These are phyloP conservation scores for Trichosanthes truncata DNA, from an alignment of 306 rosid genomes.

Conservation along the genomic window DNA sequence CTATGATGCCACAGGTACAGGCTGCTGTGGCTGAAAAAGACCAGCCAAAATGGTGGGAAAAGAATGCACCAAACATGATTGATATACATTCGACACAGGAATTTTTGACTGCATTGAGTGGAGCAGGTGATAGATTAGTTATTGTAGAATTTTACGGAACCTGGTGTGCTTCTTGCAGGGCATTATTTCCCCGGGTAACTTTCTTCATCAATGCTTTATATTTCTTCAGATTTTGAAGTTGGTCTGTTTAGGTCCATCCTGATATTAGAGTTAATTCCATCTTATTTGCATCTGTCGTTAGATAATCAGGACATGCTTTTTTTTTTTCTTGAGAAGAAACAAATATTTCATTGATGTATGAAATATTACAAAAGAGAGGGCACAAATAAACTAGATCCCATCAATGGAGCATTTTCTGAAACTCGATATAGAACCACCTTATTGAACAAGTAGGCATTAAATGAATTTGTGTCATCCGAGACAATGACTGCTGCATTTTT, in stretches of 20 bases:
- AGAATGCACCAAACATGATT: constrained; percentile 78
- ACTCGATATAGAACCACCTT: neutral
- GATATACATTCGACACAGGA: constrained; percentile 97
- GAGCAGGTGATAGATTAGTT: constrained; percentile 89
- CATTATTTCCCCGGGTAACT: constrained; percentile 83
- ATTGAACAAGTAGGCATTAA: neutral
- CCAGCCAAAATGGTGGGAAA: constrained; percentile 99
- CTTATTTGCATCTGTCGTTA: too few relatives aligned
- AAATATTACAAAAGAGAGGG: too few relatives aligned
- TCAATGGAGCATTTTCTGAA: neutral
- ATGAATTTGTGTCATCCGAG: neutral
- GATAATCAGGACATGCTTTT: neutral
- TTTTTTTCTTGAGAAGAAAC: too few relatives aligned
- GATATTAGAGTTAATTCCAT: neutral
- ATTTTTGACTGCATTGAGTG: constrained; percentile 63
- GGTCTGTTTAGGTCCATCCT: neutral
- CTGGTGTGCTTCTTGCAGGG: constrained; percentile 99
- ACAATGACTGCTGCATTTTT: neutral
- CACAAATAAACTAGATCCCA: too few relatives aligned
- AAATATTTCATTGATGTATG: too few relatives aligned
- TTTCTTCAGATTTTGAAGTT: neutral
- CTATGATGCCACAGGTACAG: constrained; percentile 41
- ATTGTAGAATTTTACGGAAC: constrained; percentile 97
- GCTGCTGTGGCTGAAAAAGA: constrained; percentile 69
- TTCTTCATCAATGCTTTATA: constrained; percentile 1